Conservation (phyloP, 78 protist genomes). For the Dictyostelium citrinum region DNA sequence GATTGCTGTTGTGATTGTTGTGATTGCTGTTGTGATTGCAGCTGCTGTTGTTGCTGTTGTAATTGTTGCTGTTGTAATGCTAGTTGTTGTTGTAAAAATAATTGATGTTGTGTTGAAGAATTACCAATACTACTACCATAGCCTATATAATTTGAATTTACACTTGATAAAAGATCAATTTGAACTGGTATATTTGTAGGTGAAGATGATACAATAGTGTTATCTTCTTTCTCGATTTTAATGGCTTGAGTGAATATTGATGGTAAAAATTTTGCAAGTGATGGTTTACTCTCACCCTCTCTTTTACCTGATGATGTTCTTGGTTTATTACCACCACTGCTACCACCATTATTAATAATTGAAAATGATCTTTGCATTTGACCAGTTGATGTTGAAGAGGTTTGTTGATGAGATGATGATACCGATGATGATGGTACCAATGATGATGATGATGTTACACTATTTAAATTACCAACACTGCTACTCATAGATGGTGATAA, state of each 20-base stretch:
- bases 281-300: neutral
- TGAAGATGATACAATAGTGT: neutral
- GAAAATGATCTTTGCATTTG: neutral
- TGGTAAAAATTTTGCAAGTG: neutral
- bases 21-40: neutral
- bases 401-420: neutral
- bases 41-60: neutral
- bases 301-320: neutral
- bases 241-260: constrained; percentile 19
- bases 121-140: neutral
- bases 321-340: neutral
- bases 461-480: neutral
- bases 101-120: neutral
- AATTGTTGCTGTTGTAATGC: neutral
- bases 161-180: neutral
- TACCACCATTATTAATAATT: neutral
- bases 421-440: neutral
- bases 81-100: neutral
- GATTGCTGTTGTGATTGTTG: neutral
- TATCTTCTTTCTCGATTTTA: neutral
- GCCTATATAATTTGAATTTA: constrained; percentile 17
- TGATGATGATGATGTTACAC: neutral
- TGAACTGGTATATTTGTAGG: neutral
- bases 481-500: neutral
- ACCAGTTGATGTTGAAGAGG: neutral